Evolutionary conservation across 2,329 filamentous ascomycete species (phyloP).

Genomic region (Fusarium pseudoanthophilum): DNA sequence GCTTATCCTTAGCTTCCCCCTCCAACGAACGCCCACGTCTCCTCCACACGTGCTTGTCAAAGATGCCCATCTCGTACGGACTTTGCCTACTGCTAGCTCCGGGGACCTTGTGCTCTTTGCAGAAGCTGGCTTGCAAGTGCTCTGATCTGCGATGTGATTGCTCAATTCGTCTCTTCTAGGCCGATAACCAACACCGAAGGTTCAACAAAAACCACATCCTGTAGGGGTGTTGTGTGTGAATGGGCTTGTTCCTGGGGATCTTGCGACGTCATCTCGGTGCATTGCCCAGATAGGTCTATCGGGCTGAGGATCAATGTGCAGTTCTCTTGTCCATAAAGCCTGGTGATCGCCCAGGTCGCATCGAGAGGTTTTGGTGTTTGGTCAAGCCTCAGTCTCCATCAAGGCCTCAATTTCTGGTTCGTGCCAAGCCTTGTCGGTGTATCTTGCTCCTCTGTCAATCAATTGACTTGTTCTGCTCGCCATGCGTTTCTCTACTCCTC

Average conservation of each 20-base stretch:
- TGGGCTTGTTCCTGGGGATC: constrained; percentile 21
- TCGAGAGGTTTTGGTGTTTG: background rate
- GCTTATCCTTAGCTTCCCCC: constrained; percentile 19
- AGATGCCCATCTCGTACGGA: constrained; percentile 14
- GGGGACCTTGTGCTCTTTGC: constrained; percentile 22
- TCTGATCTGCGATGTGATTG: constrained; percentile 34
- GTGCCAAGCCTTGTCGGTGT: constrained; percentile 8
- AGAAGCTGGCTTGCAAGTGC: constrained; percentile 27
- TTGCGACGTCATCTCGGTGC: constrained; percentile 24
- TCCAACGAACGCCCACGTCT: constrained; percentile 37
- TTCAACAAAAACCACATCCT: constrained; percentile 13
- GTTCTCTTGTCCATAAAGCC: constrained; percentile 33
- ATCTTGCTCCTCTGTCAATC: background rate
- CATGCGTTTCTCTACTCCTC: constrained; percentile 49
- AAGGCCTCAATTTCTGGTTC: constrained; percentile 8
- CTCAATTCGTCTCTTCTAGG: constrained; percentile 21
- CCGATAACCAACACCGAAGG: constrained; percentile 35
- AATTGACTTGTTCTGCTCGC: constrained; percentile 22
- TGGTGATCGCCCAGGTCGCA: constrained; percentile 10
- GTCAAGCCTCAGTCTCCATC: constrained; percentile 28
- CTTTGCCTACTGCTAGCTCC: constrained; percentile 8
- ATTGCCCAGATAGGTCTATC: constrained; percentile 34
- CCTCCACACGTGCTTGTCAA: constrained; percentile 39
- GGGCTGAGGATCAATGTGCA: constrained; percentile 18
- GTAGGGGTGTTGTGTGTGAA: constrained; percentile 17